Base-by-base conservation (phyloP, 2,329 filamentous ascomycete genomes). In the Fonsecaea multimorphosa region DNA sequence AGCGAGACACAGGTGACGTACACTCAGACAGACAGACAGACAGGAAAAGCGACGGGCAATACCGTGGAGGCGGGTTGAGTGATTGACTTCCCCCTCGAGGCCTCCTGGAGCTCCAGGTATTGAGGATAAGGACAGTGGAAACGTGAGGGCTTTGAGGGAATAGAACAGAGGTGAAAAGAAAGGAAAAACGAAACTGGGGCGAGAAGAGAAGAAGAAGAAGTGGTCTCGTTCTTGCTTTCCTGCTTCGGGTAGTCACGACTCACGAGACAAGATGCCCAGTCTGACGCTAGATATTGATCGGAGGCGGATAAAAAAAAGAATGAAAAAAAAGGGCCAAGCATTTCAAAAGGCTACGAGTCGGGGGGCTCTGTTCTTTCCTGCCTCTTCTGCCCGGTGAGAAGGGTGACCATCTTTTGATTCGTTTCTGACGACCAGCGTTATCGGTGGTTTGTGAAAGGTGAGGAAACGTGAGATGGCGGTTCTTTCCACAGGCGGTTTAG, bases 221-320 rank as follows among this genome's bases (percentile, higher is more conserved):
- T 24, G 38, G 38, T 40, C 38, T 40, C 44, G 44, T 49, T 49
- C 44, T 49, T 12, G 44, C 11, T 49, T 49, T 24, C n/a, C 44
- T 49, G 44, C 44, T 49, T 49, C 44, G 44, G 44, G 19, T 9
- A 24, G 44, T 49, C 44, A 49, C 44, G 44, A 24, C 19, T 49
- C 44, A 49, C 44, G 44, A 49, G 44, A 49, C 44, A 24, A 49
- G 22, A 22, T 24, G 44, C 44, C 44, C 44, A 49, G 44, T 19
- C 44, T 49, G 44, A 49, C 44, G 44, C 44, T 49, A 49, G 44
- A 49, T 22, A 49, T 49, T 24, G 44, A 49, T 49, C 44, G 44
- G 44, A 49, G n/a, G 40, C 4, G n/a, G 44, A 11, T 4, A 49
- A 24, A 24, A 12, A 49, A 49, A 49, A 49, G n/a, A 31, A 8